phyloP scores from a whole-genome alignment of 2,329 filamentous ascomycete genomes.

The Herpotrichia juniperi region DNA sequence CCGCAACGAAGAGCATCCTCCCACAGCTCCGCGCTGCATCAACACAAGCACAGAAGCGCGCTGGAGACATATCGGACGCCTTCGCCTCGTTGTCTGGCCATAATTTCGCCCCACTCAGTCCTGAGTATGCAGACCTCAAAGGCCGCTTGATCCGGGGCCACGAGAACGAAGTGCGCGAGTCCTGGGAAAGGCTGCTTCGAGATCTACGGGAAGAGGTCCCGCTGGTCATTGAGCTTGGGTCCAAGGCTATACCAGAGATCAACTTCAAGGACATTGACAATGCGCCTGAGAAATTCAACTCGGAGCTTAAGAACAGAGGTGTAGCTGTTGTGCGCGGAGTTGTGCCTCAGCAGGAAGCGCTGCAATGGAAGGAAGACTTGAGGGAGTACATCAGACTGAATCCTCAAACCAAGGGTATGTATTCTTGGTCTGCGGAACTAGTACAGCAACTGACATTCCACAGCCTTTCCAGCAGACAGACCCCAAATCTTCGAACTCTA shows the following conservation, averaged over 20 bases:
- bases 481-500: conserved; percentile 60
- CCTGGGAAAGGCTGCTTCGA: conserved; percentile 54
- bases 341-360: conserved; percentile 50
- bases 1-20: conserved; percentile 20
- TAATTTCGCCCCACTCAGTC: conserved; percentile 50
- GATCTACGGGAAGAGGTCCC: conserved; percentile 53
- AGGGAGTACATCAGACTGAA: conserved; percentile 54
- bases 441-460: neutral
- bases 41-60: conserved; percentile 49
- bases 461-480: conserved; percentile 55
- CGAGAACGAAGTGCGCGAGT: conserved; percentile 55
- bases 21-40: conserved; percentile 33
- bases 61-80: conserved; percentile 58
- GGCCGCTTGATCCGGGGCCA: conserved; percentile 50
- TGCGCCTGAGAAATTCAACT: conserved; percentile 61
- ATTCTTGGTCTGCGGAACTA: neutral
- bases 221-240: conserved; percentile 49
- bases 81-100: conserved; percentile 57
- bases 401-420: conserved; percentile 49
- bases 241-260: conserved; percentile 54
- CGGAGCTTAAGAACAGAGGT: conserved; percentile 63
- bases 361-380: conserved; percentile 53
- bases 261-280: conserved; percentile 54
- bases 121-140: conserved; percentile 55
- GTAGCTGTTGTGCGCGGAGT: conserved; percentile 56